A percentile compares a stretch with the other conserved stretches of the same genome.
phyloP scores from a whole-genome alignment of 2,329 filamentous ascomycete genomes.

The Sporothrix inflata region DNA sequence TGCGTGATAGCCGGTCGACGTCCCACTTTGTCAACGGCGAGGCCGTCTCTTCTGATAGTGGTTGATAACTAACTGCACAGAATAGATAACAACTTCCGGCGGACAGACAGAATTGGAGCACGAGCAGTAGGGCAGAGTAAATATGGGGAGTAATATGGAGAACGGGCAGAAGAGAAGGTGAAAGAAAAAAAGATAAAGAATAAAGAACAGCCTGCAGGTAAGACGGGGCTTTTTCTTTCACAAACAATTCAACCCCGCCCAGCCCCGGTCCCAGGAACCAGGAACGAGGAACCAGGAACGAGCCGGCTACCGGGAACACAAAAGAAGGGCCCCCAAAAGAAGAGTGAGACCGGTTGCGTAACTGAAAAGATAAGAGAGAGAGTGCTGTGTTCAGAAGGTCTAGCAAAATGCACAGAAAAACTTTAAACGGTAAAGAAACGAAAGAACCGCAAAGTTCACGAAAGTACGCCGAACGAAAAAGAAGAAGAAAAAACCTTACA shows the following conservation, averaged over 20 bases:
- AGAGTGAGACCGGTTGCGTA: too few relatives aligned
- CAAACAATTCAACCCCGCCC: not conserved
- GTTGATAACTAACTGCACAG: not conserved
- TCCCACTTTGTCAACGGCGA: not conserved
- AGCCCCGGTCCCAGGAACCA: conserved; percentile 15
- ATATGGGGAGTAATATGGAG: not conserved
- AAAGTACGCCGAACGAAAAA: not conserved
- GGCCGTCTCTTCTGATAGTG: not conserved
- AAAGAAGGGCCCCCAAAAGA: too few relatives aligned
- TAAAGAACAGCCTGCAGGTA: not conserved
- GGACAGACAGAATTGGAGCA: not conserved
- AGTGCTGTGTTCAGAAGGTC: too few relatives aligned
- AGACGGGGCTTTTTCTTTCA: not conserved
- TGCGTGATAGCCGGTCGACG: not conserved
- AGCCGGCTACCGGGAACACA: conserved; percentile 4
- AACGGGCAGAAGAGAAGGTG: not conserved
- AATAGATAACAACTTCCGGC: not conserved
- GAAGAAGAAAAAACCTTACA: not conserved
- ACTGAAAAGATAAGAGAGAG: not conserved
- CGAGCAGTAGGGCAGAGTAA: not conserved
- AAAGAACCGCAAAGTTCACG: not conserved
- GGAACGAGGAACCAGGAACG: conserved; percentile 23
- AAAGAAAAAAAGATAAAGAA: not conserved
- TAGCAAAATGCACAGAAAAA: too few relatives aligned
- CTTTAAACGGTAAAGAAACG: too few relatives aligned